These are phyloP conservation scores for Aspergillus pseudonomiae DNA, from an alignment of 2,329 filamentous ascomycete genomes.

Conservation along the genomic window DNA sequence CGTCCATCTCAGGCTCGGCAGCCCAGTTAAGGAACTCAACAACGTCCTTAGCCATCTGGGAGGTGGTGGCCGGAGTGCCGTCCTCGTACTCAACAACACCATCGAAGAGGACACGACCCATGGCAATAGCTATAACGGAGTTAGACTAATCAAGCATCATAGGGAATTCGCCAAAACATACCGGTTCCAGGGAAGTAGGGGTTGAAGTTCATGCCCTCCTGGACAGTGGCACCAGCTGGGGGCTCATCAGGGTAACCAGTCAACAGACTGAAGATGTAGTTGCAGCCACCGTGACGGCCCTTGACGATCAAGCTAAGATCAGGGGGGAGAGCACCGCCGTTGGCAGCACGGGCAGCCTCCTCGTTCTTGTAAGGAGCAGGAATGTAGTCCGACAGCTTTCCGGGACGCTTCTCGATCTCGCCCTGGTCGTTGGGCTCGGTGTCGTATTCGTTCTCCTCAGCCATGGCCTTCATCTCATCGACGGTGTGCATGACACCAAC, in stretches of 20 bases:
- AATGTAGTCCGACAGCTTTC: slow-evolving; percentile 98
- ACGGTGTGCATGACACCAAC: slow-evolving; percentile 93
- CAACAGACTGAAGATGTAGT: slow-evolving; percentile 97
- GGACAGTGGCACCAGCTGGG: slow-evolving; percentile 83
- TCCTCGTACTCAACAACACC: slow-evolving; percentile 98
- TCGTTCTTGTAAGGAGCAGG: slow-evolving; percentile 97
- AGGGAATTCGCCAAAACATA: slow-evolving; percentile 30
- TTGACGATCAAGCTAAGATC: slow-evolving; percentile 98
- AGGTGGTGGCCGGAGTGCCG: slow-evolving; percentile 87
- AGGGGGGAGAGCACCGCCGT: slow-evolving; percentile 95
- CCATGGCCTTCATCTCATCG: slow-evolving; percentile 95
- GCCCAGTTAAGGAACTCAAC: slow-evolving; percentile 99
- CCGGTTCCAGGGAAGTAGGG: slow-evolving; percentile 99
- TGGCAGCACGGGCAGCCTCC: slow-evolving; percentile 94
- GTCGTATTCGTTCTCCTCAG: slow-evolving; percentile 98
- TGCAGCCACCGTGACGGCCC: slow-evolving; percentile 93
- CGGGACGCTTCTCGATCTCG: slow-evolving; percentile 96
- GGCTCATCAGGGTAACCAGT: slow-evolving; percentile 97
- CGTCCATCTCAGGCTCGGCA: slow-evolving; percentile 98
- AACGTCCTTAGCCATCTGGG: slow-evolving; percentile 99
- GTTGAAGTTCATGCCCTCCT: slow-evolving; percentile 97
- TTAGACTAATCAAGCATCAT: slow-evolving; percentile 7
- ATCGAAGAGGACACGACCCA: slow-evolving; percentile 98
- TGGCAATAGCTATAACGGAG: slow-evolving; percentile 69
- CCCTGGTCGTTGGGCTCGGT: slow-evolving; percentile 97